Evolutionary conservation across 2,329 filamentous ascomycete species (phyloP), one percentile per base, ranked within the genome.

Genomic region (Aspergillus sp.): DNA sequence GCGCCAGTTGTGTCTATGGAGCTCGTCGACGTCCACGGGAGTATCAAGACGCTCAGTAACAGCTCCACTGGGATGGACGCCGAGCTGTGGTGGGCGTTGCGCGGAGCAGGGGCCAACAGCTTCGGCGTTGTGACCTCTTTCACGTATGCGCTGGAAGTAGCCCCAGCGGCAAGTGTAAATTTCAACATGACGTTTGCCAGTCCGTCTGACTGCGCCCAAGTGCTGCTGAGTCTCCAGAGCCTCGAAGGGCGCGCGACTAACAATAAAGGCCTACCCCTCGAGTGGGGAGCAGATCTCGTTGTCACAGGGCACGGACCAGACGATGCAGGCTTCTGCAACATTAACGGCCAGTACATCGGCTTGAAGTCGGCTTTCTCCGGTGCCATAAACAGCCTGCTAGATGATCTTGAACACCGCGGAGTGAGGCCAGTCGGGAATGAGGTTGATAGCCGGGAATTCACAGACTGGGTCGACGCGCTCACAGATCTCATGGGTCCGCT

Each of bases 401-500:
- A 46, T 14, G 41, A 41, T 7, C 49, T 50, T 32, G 20, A 14
- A 4, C 14, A 16, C 4, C 31, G 14, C 16, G 49, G 49, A 10
- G 36, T 50, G 13, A 40, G 40, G 11, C 49, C 49, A 2, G 17
- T 41, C 2, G 20, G 4, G 2, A 40, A 29, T 1, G 43, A 50
- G 16, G 17, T 43, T 21, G 38, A 50, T 16, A 38, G 45, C 5
- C 20, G 31, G 2, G 49, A 46, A 16, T 53, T 49, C 13, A 34
- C 16, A 1, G n/a, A 42, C 19, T 53, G 51, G 51, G 23, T 53
- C n/a, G 42, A 32, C 9, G 46, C 46, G 6, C 51, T 53, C 10
- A 53, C 51, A 3, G 47, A 53, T 34, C 51, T 53, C 17, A 53
- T 53, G 51, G 51, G 51, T 19, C 42, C 47, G 10, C 47, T 53